A percentile compares a stretch with the other conserved stretches of the same genome.
phyloP scores from a whole-genome alignment of 2,329 filamentous ascomycete genomes.

The Didymosphaeria variabile region DNA sequence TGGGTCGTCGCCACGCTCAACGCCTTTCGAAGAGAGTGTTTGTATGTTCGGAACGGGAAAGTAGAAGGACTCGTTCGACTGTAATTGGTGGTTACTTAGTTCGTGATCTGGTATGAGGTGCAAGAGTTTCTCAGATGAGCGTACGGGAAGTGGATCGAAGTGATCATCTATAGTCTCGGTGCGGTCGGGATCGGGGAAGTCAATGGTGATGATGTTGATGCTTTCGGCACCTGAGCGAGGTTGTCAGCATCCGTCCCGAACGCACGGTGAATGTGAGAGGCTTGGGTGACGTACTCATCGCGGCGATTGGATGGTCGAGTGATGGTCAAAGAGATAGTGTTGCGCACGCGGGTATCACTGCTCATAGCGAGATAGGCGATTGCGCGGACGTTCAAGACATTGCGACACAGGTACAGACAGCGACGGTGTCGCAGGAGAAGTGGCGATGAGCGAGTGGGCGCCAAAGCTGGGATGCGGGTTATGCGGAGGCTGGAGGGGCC shows the following conservation, averaged over 20 bases:
- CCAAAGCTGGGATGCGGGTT: conserved; percentile 4
- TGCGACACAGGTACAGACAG: conserved; percentile 1
- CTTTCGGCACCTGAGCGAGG: conserved; percentile 41
- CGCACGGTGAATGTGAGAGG: conserved; percentile 10
- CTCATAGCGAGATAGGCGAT: not conserved
- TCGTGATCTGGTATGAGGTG: not conserved
- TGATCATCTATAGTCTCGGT: conserved; percentile 42
- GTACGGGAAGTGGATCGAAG: conserved; percentile 39
- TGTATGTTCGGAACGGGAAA: conserved; percentile 67
- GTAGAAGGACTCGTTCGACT: conserved; percentile 42
- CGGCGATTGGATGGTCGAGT: conserved; percentile 31
- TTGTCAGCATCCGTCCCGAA: conserved; percentile 21
- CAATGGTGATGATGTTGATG: conserved; percentile 47
- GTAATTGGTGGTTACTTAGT: conserved; percentile 3
- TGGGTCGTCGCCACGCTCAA: conserved; percentile 68
- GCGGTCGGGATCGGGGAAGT: conserved; percentile 45
- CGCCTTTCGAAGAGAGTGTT: conserved; percentile 76
- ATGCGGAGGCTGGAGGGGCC: conserved; percentile 30
- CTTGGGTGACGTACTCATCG: conserved; percentile 51
- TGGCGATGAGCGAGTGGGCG: conserved; percentile 12
- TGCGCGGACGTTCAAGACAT: conserved; percentile 2
- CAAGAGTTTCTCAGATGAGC: conserved; percentile 10
- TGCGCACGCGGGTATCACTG: conserved; percentile 26
- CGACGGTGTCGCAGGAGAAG: conserved; percentile 2
- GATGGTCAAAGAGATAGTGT: conserved; percentile 16